Conservation (phyloP, 192 early-diverging fungal genomes). For the Gigaspora rosea region DNA sequence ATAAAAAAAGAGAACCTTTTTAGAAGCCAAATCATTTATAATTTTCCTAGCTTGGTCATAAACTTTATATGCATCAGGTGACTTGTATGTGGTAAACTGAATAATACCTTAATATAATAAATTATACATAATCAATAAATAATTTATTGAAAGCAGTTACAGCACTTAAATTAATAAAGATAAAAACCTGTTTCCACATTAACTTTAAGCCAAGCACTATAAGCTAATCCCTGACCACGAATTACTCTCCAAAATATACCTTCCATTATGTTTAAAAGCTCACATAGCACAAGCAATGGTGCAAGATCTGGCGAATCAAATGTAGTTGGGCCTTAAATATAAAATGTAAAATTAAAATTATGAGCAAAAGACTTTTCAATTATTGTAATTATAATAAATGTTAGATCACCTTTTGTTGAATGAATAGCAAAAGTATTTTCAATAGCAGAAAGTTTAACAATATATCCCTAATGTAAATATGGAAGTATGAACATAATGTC, state of each 20-base stretch:
- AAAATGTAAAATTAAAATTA: neutral
- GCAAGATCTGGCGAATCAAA: slow-evolving; percentile 57
- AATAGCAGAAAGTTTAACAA: slow-evolving; percentile 57
- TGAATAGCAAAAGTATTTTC: slow-evolving; percentile 59
- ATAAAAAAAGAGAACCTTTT: slow-evolving; percentile 35
- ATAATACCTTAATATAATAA: slow-evolving; percentile 38
- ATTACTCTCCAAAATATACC: slow-evolving; percentile 65
- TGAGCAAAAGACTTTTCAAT: neutral
- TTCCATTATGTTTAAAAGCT: slow-evolving; percentile 57
- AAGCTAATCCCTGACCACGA: slow-evolving; percentile 61
- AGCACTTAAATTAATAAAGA: neutral
- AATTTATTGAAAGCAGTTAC: neutral
- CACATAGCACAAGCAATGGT: slow-evolving; percentile 55
- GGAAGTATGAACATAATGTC: neutral
- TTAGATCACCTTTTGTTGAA: slow-evolving; percentile 38
- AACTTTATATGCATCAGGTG: slow-evolving; percentile 55
- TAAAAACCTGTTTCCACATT: slow-evolving; percentile 45
- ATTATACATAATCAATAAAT: neutral
- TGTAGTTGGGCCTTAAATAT: slow-evolving; percentile 40
- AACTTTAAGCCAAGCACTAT: slow-evolving; percentile 48
- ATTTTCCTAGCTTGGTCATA: slow-evolving; percentile 55
- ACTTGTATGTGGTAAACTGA: slow-evolving; percentile 52
- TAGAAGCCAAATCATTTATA: slow-evolving; percentile 49
- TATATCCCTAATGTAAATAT: slow-evolving; percentile 37
- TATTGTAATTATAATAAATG: neutral